Evolutionary conservation across 139 green algal genomes (phyloP).

Genomic region (Micromonas commoda): DNA sequence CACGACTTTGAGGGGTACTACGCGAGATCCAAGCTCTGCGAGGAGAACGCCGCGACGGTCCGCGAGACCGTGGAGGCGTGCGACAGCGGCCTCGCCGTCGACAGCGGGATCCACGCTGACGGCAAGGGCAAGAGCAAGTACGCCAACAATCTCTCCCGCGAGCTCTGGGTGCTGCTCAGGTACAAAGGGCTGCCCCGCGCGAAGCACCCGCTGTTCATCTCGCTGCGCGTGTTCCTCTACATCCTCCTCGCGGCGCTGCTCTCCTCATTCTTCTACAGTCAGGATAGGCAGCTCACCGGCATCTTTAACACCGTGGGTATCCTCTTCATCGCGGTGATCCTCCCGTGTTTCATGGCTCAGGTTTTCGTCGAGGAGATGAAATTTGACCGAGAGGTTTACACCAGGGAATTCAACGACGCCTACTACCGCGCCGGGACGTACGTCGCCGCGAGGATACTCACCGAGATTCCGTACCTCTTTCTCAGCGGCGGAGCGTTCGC

Average conservation of each 20-base stretch:
- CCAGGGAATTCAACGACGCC: slow-evolving; percentile 24
- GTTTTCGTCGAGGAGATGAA: slow-evolving; percentile 19
- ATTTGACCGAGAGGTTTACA: slow-evolving; percentile 26
- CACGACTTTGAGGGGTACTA: slow-evolving; percentile 10
- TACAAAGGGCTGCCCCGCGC: background rate
- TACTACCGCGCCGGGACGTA: slow-evolving; percentile 15
- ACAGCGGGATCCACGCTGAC: background rate
- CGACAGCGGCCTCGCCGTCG: background rate
- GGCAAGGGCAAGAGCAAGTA: slow-evolving; percentile 8
- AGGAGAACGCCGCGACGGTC: background rate
- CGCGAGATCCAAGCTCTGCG: background rate
- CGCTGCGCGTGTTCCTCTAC: background rate
- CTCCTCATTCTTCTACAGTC: slow-evolving; percentile 15
- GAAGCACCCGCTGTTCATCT: slow-evolving; percentile 3
- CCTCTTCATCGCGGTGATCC: slow-evolving; percentile 15
- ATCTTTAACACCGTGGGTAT: slow-evolving; percentile 22
- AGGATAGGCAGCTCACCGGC: slow-evolving; percentile 1
- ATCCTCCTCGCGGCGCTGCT: background rate
- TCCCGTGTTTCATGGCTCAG: slow-evolving; percentile 20
- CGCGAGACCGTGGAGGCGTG: background rate
- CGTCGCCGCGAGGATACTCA: background rate
- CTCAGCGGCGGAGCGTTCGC: background rate
- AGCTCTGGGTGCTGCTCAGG: slow-evolving; percentile 11
- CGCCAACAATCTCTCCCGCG: background rate
- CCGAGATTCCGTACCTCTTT: slow-evolving; percentile 7